Conservation (phyloP, 768 basidiomycete genomes). For the Podaxis sp. region DNA sequence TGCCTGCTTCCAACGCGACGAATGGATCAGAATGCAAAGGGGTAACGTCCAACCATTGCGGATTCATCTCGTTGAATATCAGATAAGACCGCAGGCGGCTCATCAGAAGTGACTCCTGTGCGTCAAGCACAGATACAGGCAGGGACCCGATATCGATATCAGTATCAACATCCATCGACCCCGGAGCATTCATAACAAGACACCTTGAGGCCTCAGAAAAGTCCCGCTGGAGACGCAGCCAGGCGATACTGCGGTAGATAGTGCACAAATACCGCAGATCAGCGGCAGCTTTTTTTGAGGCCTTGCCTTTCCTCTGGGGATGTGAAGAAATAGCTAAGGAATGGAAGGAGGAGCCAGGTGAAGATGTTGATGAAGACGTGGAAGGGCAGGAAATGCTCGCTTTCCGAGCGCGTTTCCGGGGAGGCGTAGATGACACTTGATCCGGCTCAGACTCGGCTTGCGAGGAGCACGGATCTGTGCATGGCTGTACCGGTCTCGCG, state of each 20-base stretch:
- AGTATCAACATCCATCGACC: constrained; percentile 5
- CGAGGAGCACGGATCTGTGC: constrained; percentile 4
- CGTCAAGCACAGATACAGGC: constrained; percentile 6
- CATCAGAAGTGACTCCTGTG: constrained; percentile 6
- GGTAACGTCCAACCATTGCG: constrained; percentile 6
- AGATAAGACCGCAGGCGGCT: constrained; percentile 14
- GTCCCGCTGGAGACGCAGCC: background rate
- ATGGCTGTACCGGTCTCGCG: background rate
- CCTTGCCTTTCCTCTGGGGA: constrained; percentile 2
- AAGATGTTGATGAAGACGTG: background rate
- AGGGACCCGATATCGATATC: background rate
- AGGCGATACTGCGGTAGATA: constrained; percentile 11
- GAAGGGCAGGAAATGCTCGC: constrained; percentile 2
- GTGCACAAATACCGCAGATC: constrained; percentile 11
- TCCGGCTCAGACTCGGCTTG: constrained; percentile 10
- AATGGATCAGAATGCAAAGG: background rate
- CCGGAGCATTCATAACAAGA: background rate
- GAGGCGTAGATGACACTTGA: constrained; percentile 3
- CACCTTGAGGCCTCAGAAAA: background rate
- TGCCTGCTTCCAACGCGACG: background rate
- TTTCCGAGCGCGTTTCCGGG: constrained; percentile 14
- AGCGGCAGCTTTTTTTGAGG: background rate
- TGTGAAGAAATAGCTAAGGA: background rate
- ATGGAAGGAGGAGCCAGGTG: background rate
- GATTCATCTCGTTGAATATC: constrained; percentile 7